Percentiles rank a stretch among this genome's conserved stretches.
Evolutionary conservation across 2,329 filamentous ascomycete genomes (phyloP).

Genomic region (Fusarium gaditjirri): DNA sequence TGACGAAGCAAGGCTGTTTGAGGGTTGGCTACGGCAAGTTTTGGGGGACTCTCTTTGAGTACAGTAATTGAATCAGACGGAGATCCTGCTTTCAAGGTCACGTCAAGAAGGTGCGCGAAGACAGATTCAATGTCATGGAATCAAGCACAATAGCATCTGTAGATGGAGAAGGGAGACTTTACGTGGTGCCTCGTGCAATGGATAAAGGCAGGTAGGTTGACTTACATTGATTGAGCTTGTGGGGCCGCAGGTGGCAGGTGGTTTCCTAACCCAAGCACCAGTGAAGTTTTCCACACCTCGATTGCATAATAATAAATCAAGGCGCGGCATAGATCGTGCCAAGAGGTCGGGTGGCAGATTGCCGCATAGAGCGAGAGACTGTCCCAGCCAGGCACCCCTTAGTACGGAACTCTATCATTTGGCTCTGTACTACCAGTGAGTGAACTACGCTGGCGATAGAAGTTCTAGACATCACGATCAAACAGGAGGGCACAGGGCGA

Average conservation of each 20-base stretch:
- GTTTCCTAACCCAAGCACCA: background rate
- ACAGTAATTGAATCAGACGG: background rate
- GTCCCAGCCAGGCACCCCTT: background rate
- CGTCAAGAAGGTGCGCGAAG: background rate
- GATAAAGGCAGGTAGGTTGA: background rate
- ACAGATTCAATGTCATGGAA: background rate
- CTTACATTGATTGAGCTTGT: conserved; percentile 14
- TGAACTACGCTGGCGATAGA: background rate
- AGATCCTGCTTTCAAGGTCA: background rate
- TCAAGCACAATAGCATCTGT: background rate
- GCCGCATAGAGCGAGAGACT: conserved; percentile 2
- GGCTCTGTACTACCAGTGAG: background rate
- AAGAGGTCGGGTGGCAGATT: conserved; percentile 29
- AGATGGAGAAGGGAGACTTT: conserved; percentile 32
- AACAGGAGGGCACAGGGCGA: background rate
- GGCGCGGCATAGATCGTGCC: conserved; percentile 19
- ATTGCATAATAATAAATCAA: background rate
- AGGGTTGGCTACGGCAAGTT: background rate
- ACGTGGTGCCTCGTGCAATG: conserved; percentile 5
- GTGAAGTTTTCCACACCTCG: background rate
- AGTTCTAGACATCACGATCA: background rate
- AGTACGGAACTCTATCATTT: conserved; percentile 1
- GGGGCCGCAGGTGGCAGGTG: conserved; percentile 15
- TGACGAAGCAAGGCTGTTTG: conserved; percentile 12
- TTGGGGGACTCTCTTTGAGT: background rate